A percentile compares a stretch with the other conserved stretches of the same genome.
phyloP scores from a whole-genome alignment of 2,329 filamentous ascomycete species.

The Arthrobotrys iridis region DNA sequence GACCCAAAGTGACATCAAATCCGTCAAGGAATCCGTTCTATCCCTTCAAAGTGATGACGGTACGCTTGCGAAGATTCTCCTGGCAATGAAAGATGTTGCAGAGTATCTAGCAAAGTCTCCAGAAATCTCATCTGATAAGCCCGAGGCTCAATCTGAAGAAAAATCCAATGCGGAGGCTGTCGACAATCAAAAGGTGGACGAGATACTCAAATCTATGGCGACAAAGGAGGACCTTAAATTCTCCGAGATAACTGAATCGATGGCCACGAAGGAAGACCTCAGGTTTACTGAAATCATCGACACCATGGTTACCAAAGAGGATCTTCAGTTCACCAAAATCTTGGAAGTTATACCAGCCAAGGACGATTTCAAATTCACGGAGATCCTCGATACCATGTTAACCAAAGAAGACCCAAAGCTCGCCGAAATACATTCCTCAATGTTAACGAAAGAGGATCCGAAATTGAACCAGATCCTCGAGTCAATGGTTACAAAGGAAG shows the following conservation, averaged over 20 bases:
- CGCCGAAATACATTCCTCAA: not conserved
- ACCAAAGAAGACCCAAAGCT: slow-evolving; percentile 17
- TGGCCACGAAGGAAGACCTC: slow-evolving; percentile 13
- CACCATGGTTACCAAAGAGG: slow-evolving; percentile 8
- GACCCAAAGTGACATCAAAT: slow-evolving; percentile 45
- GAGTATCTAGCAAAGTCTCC: slow-evolving; percentile 64
- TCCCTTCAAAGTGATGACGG: slow-evolving; percentile 79
- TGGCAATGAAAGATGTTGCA: slow-evolving; percentile 82
- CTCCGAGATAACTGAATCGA: not conserved
- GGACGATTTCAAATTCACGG: slow-evolving; percentile 6
- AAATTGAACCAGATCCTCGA: slow-evolving; percentile 15
- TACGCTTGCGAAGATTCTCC: slow-evolving; percentile 87
- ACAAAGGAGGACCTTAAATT: slow-evolving; percentile 17
- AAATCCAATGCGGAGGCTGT: slow-evolving; percentile 62
- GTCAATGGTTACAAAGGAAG: slow-evolving; percentile 35
- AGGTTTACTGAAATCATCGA: slow-evolving; percentile 4
- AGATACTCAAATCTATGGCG: slow-evolving; percentile 66
- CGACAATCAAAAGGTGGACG: slow-evolving; percentile 72
- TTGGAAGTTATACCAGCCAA: slow-evolving; percentile 4
- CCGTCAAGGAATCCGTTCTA: slow-evolving; percentile 41
- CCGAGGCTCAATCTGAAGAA: not conserved
- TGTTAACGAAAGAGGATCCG: slow-evolving; percentile 15
- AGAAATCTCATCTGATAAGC: slow-evolving; percentile 67
- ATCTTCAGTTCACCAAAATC: not conserved
- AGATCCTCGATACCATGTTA: not conserved